Evolutionary conservation across 139 green algal genomes (phyloP), one percentile per base, ranked within the genome.

Genomic region (Tetradesmus lagerheimii): DNA sequence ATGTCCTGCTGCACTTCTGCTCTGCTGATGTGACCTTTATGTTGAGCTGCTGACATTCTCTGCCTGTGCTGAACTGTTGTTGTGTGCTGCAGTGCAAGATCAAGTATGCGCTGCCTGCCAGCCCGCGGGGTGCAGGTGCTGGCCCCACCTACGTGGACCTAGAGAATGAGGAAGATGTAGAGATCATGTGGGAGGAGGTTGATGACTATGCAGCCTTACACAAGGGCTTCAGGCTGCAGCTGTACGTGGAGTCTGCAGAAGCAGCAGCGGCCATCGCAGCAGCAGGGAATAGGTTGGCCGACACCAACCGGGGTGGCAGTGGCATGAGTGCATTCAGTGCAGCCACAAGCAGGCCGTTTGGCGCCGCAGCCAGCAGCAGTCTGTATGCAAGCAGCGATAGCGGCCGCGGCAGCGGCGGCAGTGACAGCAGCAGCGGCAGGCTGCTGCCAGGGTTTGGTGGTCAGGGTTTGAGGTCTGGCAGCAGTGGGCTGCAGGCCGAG

Each of bases 121-220:
- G 57, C 57, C 57, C 57, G 1, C 57, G 57, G 1, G 20, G 6
- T 34, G 37, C 8, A 5, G 38, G 37, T 20, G 76, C 31, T 0
- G 34, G 12, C 16, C 76, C 76, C 18, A 82, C 34, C 57, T 82
- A 82, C 25, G 38, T 82, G 9, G 76, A 82, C 76, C 35, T 82
- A 4, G 76, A 82, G 23, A 50, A 20, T 12, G 31, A 82, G n/a
- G 76, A 82, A 18, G 76, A 82, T 34, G 76, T 82, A 20, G 76
- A 82, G 35, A 57, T 47, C 18, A 82, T 82, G 76, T 82, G 76
- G 76, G 76, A 82, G 12, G 76, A 82, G 25, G 37, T 37, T 8
- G 76, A 82, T n/a, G 76, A 82, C 34, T 82, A 47, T 47, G 38
- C 35, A 34, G 37, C 76, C 34, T 37, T 37, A 57, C 57, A 47